phyloP scores from a whole-genome alignment of 768 basidiomycete species.

The Pulveroboletus sp. region DNA sequence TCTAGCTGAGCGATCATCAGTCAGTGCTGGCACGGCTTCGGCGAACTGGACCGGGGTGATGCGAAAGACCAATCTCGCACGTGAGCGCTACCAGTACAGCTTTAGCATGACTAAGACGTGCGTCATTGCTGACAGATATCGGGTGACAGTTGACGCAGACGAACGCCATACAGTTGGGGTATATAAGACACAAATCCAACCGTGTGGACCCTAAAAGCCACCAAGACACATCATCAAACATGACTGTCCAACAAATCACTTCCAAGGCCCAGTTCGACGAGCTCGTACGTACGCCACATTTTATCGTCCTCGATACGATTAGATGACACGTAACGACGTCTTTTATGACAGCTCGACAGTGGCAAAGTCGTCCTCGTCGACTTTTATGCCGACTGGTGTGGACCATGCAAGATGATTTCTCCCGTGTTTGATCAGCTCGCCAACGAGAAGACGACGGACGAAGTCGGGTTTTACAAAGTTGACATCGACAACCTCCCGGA shows the following conservation, averaged over 20 bases:
- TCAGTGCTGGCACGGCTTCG: no score
- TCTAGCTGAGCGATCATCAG: no score
- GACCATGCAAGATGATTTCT: slow-evolving; percentile 14
- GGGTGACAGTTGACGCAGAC: no score
- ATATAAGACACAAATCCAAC: slow-evolving; percentile 2
- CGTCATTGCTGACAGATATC: slow-evolving; percentile 2
- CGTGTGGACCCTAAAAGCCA: neutral
- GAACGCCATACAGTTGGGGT: neutral
- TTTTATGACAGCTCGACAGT: neutral
- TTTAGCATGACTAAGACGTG: no score
- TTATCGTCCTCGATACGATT: neutral
- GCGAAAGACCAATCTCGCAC: neutral
- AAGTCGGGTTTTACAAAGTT: slow-evolving; percentile 64
- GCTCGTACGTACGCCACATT: slow-evolving; percentile 5
- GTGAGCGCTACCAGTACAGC: no score
- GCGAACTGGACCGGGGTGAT: no score
- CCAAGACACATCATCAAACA: neutral
- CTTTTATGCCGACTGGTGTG: slow-evolving; percentile 22
- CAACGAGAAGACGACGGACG: slow-evolving; percentile 9
- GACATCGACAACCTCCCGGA: slow-evolving; percentile 56
- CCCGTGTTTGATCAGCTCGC: slow-evolving; percentile 11
- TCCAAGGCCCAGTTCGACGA: neutral
- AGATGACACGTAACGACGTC: neutral
- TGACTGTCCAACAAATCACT: neutral
- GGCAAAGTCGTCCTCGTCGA: slow-evolving; percentile 15